Base-by-base conservation (phyloP, 495 filamentous ascomycete species). In the Neurospora tetraspora region DNA sequence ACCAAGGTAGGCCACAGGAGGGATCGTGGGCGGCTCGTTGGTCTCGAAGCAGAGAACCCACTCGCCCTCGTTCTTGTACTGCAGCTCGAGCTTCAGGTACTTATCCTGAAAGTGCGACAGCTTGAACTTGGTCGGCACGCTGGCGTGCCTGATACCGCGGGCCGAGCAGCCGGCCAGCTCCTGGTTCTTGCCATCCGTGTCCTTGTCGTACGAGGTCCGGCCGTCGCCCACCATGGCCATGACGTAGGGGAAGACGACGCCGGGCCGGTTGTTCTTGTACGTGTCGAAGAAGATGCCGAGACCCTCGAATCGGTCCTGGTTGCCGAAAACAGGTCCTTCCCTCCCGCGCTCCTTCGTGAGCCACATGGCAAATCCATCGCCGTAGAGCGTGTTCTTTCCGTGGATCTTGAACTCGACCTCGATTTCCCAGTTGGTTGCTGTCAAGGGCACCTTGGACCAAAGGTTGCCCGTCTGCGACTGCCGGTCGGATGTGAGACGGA, bases 341-440 rank as follows among this genome's bases (percentile, higher is more conserved):
- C 88, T 87, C 27, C 89, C 95, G 72, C 96, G 92, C 81, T 97
- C 90, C 81, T 97, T 97, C 74, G 95, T 98, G 79, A 99, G 86
- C 96, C 96, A 99, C 85, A 99, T 91, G 72, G 96, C 96, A 83
- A 99, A 94, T 70, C 96, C 96, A 82, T 99, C 96, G 73, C 96
- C 96, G 81, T 97, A 96, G 61, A 99, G 88, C 73, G 82, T 78
- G 76, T 87, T 83, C 81, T 94, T 91, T 45, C 92, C 92, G 65
- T 88, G 79, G 75, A 99, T 92, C 81, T 93, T 94, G 85, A 98
- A 98, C 76, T 98, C 96, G 53, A 98, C 88, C 81, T 97, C 93
- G 74, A 99, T 94, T 89, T 97, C 93, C 96, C 96, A 99, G 83
- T 99, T 99, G 42, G 96, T 99, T 23, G 96, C 96, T 27, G 96